Percentiles rank a stretch among this genome's conserved stretches.
phyloP scores from a whole-genome alignment of 2,329 filamentous ascomycete species.

The Bipolaris victoriae region DNA sequence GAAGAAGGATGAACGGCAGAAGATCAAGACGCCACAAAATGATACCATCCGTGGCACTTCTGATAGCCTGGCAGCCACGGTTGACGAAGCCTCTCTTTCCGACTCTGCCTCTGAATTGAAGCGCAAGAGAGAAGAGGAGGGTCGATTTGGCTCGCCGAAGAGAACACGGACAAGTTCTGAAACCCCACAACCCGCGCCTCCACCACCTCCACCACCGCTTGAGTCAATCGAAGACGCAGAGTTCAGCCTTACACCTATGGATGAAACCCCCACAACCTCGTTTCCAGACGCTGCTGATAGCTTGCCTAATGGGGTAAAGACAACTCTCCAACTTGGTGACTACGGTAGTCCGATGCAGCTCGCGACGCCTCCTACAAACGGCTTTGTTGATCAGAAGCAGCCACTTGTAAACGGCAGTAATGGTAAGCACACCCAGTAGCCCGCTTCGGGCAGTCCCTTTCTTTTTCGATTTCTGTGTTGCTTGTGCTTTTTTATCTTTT shows the following conservation, averaged over 20 bases:
- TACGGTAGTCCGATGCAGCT: constrained; percentile 50
- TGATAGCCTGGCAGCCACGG: constrained; percentile 29
- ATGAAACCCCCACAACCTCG: constrained; percentile 25
- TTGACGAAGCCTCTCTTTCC: constrained; percentile 28
- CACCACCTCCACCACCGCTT: constrained; percentile 48
- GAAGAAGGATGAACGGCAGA: constrained; percentile 68
- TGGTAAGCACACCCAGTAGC: not conserved
- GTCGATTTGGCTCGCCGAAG: constrained; percentile 38
- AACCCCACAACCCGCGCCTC: constrained; percentile 51
- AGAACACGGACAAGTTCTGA: constrained; percentile 40
- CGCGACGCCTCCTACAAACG: constrained; percentile 52
- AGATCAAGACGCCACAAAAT: constrained; percentile 59
- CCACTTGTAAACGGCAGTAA: constrained; percentile 1
- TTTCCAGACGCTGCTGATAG: constrained; percentile 25
- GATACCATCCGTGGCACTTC: constrained; percentile 26
- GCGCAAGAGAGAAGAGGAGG: constrained; percentile 47
- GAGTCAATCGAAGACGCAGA: constrained; percentile 42
- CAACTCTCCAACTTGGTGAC: constrained; percentile 13
- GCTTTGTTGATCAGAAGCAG: constrained; percentile 31
- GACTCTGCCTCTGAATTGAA: constrained; percentile 43
- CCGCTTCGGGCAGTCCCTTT: not conserved
- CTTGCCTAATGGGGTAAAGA: constrained; percentile 13
- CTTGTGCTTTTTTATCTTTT: constrained; percentile 6
- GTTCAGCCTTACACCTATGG: constrained; percentile 29
- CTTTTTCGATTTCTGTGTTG: constrained; percentile 6